phyloP scores from a whole-genome alignment of 2,329 filamentous ascomycete genomes.

The Curvularia sp. region DNA sequence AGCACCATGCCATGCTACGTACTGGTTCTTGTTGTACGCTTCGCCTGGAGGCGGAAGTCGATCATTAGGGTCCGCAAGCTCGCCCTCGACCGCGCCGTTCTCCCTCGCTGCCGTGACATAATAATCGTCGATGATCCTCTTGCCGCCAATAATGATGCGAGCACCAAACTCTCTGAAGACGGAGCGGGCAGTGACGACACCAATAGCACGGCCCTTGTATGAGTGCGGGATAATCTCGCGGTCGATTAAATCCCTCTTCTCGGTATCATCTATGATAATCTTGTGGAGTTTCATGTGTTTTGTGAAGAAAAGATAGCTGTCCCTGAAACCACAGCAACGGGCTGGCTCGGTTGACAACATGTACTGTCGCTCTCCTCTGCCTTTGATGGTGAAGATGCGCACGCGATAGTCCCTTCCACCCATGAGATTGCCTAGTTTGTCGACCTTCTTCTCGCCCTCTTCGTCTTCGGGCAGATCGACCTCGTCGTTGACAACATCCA shows the following conservation, averaged over 20 bases:
- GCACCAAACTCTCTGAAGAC: conserved; percentile 97
- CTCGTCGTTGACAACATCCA: conserved; percentile 91
- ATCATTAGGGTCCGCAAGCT: conserved; percentile 90
- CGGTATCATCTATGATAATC: conserved; percentile 97
- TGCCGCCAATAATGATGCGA: conserved; percentile 90
- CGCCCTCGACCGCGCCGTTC: conserved; percentile 83
- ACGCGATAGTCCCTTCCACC: conserved; percentile 92
- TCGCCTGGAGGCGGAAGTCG: conserved; percentile 75
- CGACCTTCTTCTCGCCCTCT: conserved; percentile 91
- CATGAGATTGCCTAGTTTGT: conserved; percentile 82
- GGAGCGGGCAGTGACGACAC: conserved; percentile 93
- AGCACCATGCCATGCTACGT: conserved; percentile 97
- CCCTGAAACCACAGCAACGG: conserved; percentile 93
- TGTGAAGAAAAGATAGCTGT: conserved; percentile 98
- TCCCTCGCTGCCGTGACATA: conserved; percentile 76
- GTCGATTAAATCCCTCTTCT: conserved; percentile 95
- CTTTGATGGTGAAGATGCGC: conserved; percentile 89
- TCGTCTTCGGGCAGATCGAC: conserved; percentile 85
- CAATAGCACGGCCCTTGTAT: conserved; percentile 97
- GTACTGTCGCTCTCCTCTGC: conserved; percentile 85
- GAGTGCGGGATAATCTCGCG: conserved; percentile 95
- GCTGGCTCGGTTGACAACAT: conserved; percentile 99
- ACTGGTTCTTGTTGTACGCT: conserved; percentile 98
- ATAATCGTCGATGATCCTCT: conserved; percentile 88
- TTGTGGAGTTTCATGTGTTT: conserved; percentile 97